These are phyloP conservation scores for Termitomyces sp. DNA, from an alignment of 768 basidiomycete species.

Conservation along the genomic window DNA sequence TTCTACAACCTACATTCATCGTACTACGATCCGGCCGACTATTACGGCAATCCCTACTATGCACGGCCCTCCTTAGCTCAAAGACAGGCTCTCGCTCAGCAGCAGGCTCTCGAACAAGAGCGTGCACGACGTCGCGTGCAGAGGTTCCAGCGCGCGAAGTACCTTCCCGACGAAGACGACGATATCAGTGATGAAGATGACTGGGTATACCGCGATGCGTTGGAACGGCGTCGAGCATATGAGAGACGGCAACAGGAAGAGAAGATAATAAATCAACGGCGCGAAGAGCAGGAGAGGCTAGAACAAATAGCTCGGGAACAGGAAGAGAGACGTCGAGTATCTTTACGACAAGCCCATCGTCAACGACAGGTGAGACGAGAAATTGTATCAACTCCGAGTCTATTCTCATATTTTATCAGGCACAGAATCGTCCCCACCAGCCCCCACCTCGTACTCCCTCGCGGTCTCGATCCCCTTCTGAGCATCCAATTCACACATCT, in stretches of 20 bases:
- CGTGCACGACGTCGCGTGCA: slow-evolving; percentile 24
- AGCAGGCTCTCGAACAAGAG: slow-evolving; percentile 13
- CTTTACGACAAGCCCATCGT: slow-evolving; percentile 8
- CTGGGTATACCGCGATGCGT: slow-evolving; percentile 30
- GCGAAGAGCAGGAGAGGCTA: slow-evolving; percentile 11
- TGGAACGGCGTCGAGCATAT: slow-evolving; percentile 22
- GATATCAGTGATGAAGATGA: slow-evolving; percentile 30
- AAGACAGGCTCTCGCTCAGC: slow-evolving; percentile 18
- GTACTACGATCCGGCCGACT: slow-evolving; percentile 11
- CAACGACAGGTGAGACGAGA: slow-evolving; percentile 8
- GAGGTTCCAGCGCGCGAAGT: slow-evolving; percentile 33
- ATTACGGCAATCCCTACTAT: not conserved
- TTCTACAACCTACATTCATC: slow-evolving; percentile 17
- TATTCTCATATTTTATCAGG: not conserved
- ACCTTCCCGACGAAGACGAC: slow-evolving; percentile 28
- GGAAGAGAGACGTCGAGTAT: slow-evolving; percentile 10
- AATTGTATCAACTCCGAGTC: not conserved
- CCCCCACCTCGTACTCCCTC: not conserved
- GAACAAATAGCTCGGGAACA: slow-evolving; percentile 8
- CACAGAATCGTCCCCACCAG: not conserved
- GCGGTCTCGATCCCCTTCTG: not conserved
- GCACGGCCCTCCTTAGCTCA: slow-evolving; percentile 6
- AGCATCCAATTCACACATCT: not conserved
- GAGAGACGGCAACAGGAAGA: slow-evolving; percentile 23
- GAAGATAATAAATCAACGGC: slow-evolving; percentile 4